Base-by-base conservation (phyloP, 345 rosid genomes). In the Schrenkiella parvula region DNA sequence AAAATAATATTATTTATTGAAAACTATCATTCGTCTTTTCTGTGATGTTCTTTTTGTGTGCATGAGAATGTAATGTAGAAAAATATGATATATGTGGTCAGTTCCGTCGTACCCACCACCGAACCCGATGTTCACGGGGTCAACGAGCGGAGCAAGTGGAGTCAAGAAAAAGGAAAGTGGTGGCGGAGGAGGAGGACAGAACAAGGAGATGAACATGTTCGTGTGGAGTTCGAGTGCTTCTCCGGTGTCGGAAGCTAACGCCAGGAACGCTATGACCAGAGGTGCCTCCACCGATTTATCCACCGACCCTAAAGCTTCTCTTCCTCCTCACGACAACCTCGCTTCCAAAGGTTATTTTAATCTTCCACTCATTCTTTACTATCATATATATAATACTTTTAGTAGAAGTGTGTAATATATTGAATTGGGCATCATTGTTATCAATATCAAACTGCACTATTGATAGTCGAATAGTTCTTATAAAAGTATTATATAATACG, bases 211-310 rank as follows among this genome's bases (percentile, higher is more conserved):
- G 37, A 90, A 88, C 76, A 85, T 88, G 97, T 90, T 87, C 4
- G 93, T 85, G 21, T 88, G 97, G 97, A 90, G 92, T 81, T 85
- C 97, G 4, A 88, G 87, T 70, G 84, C 90, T 12, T 88, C 97
- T 23, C 97, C 97, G 0, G 88, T 82, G 18, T 88, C 97, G 0
- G 93, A 90, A 78, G 89, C 82, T 13, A 84, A 88, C 70, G 63
- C 70, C 12, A 83, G 81, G 51, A 82, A 82, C 41, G 88, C 85
- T 13, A 83, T 84, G 15, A 81, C 84, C 18, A 78, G 81, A 66
- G 85, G 77, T 47, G 77, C 76, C 47, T 84, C 87, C 35, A 67
- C 85, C 22, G 89, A 87, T 53, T 70, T 78, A 22, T 66, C 46
- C 14, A 34, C 62, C 13, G 81, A 83, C 19, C 10, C 82, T 23